phyloP scores from a whole-genome alignment of 2,329 filamentous ascomycete species.

The Xylaria sp. region DNA sequence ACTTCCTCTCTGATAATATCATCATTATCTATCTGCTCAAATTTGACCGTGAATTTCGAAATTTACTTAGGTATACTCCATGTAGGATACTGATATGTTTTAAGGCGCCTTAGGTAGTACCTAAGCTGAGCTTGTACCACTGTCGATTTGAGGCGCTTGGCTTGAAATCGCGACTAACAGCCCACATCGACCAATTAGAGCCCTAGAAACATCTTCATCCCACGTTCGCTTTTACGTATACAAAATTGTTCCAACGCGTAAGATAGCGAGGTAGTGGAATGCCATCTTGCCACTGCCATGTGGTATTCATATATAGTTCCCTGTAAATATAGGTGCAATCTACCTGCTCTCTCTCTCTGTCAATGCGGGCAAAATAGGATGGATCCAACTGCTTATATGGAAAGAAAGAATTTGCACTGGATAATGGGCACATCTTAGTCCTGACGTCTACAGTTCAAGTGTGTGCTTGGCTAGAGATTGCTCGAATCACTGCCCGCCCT shows the following conservation, averaged over 20 bases:
- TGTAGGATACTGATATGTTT: too few relatives aligned
- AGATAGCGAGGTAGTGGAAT: constrained; percentile 17
- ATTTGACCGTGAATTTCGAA: too few relatives aligned
- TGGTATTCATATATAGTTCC: not conserved
- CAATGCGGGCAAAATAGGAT: too few relatives aligned
- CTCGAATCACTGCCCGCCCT: not conserved
- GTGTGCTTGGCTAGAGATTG: not conserved
- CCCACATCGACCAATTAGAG: constrained; percentile 18
- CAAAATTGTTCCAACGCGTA: constrained; percentile 11
- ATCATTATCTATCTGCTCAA: too few relatives aligned
- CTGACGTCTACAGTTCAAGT: too few relatives aligned
- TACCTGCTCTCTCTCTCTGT: not conserved
- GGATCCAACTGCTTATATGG: too few relatives aligned
- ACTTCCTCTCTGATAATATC: not conserved
- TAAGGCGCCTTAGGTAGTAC: not conserved
- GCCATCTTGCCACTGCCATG: not conserved
- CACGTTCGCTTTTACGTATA: constrained; percentile 26
- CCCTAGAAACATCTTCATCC: constrained; percentile 10
- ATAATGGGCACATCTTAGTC: too few relatives aligned
- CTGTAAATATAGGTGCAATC: not conserved
- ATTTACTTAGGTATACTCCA: too few relatives aligned
- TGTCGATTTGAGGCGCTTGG: constrained; percentile 2
- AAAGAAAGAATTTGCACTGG: not conserved
- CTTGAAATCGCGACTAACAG: constrained; percentile 9
- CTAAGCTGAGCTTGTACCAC: not conserved